Base-by-base conservation (phyloP, 345 rosid genomes). In the Turritis glabra region DNA sequence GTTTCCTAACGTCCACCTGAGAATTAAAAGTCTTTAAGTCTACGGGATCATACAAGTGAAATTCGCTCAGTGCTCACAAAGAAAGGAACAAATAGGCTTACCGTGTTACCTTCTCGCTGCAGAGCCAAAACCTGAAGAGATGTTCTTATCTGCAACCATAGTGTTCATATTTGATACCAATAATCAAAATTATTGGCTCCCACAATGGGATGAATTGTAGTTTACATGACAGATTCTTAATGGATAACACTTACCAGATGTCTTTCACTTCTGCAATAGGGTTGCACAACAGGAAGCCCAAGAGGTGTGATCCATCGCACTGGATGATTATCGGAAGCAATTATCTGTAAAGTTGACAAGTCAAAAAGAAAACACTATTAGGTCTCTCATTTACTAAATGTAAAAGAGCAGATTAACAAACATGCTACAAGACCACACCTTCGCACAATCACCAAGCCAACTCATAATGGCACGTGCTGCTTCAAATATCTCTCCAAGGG, bases 381-480 rank as follows among this genome's bases (percentile, higher is more conserved):
- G 25, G 50, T 41, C 27, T 13, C 72, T 48, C 41, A 50, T 48
- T 22, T 48, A 23, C 51, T 1, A 47, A 30, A 40, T 1, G 2
- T 64, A 27, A 22, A 47, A 12, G 3, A 44, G 27, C 21, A 52
- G 32, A 69, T 12, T 47, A 40, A 30, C 41, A 44, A 64, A 9
- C 30, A 66, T 38, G 64, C 0, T 27, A 56, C 32, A 63, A 32
- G 59, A 68, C 27, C 5, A 0, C 64, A 90, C 99, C 91, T 89
- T 92, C 35, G 99, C 99, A 79, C 99, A 95, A 73, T 88, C 96
- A 72, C 97, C 90, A 64, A 95, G 91, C 99, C 99, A 95, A 60
- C 80, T 81, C 99, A 90, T 95, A 75, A 95, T 95, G 80, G 85
- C 85, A 26, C 99, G 90, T 22, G 97, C 97, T 47, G 99, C 97